Evolutionary conservation across 257 asterid genomes (phyloP).

Genomic region (Solanum sitiens): DNA sequence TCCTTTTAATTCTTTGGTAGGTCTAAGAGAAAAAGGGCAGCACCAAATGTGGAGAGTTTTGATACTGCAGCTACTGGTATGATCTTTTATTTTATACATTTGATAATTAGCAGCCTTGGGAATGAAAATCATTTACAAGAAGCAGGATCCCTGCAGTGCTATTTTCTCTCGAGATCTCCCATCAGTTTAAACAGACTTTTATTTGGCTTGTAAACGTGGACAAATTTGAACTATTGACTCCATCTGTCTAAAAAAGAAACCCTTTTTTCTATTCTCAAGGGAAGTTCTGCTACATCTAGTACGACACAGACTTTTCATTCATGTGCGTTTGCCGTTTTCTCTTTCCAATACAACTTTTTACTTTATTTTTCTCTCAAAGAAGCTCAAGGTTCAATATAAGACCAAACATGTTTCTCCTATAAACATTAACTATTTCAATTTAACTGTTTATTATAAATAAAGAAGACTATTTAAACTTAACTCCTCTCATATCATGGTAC

Average conservation of each 20-base stretch:
- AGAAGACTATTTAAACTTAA: neutral
- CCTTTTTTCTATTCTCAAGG: neutral
- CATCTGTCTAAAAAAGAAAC: neutral
- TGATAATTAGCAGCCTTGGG: neutral
- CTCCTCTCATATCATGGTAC: neutral
- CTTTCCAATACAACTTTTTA: neutral
- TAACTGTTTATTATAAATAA: neutral
- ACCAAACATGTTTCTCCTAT: neutral
- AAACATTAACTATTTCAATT: neutral
- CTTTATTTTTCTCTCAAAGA: neutral
- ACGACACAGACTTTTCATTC: neutral
- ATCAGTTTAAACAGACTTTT: no score
- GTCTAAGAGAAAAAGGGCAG: conserved; percentile 68
- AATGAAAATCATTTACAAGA: neutral
- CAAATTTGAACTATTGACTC: neutral
- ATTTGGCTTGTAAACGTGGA: neutral
- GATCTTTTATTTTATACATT: neutral
- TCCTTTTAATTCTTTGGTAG: conserved; percentile 33
- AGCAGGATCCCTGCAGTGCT: neutral
- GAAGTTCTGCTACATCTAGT: neutral
- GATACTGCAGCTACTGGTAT: conserved; percentile 70
- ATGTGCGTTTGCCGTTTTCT: neutral
- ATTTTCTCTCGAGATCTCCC: neutral
- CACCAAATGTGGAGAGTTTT: conserved; percentile 52
- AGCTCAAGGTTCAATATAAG: neutral